phyloP scores from a whole-genome alignment of 257 asterid species.

The Asclepias syriaca region DNA sequence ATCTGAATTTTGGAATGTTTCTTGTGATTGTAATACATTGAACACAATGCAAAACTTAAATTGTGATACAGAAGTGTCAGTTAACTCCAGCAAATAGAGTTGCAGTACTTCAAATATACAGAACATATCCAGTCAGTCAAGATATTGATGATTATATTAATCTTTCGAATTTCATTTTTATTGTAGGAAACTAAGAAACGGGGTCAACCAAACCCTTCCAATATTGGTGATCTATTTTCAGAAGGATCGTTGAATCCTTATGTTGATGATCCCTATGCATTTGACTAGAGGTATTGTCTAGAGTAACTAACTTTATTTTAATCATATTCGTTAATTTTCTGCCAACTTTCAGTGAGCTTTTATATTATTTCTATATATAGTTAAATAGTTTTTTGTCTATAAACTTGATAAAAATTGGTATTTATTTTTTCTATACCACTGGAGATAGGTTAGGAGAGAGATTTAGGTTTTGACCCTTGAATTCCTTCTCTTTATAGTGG shows the following conservation, averaged over 20 bases:
- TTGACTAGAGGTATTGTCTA: slow-evolving; percentile 66
- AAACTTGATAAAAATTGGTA: not conserved
- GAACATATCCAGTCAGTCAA: not conserved
- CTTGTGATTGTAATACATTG: not conserved
- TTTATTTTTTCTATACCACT: not conserved
- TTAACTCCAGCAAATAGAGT: slow-evolving; percentile 3
- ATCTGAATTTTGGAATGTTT: not conserved
- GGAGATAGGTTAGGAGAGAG: not conserved
- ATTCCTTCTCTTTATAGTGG: not conserved
- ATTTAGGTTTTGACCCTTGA: not conserved
- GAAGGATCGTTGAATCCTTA: slow-evolving; percentile 98
- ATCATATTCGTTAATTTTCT: not conserved
- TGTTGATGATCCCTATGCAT: slow-evolving; percentile 93
- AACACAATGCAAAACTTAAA: not conserved
- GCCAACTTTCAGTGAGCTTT: not conserved
- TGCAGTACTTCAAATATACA: not conserved
- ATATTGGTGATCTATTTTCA: slow-evolving; percentile 83
- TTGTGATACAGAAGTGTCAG: not conserved
- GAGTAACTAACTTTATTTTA: not conserved
- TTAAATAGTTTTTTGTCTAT: not conserved
- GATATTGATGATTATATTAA: not conserved
- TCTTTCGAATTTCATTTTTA: not conserved
- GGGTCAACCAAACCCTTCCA: slow-evolving; percentile 52
- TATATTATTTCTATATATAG: not conserved
- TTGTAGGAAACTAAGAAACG: slow-evolving; percentile 47